Percentiles rank a stretch among this genome's conserved stretches.
Evolutionary conservation across 2,329 filamentous ascomycete species (phyloP).

Genomic region (Metarhizium rileyi): DNA sequence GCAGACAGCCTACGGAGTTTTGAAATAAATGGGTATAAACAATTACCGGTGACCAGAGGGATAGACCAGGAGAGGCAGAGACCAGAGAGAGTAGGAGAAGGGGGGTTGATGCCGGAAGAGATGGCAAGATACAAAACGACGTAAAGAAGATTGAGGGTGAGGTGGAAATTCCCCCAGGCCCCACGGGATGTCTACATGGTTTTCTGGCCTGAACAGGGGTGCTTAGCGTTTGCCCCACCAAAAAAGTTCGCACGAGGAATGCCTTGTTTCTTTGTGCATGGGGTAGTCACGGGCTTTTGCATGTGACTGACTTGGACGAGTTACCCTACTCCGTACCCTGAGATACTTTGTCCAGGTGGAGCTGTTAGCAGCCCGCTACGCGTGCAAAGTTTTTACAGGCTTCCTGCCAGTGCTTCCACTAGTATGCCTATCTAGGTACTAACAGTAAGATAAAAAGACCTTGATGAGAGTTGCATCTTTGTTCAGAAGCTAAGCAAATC

Average conservation of each 20-base stretch:
- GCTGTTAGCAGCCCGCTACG: too few species aligned
- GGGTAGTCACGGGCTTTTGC: neutral
- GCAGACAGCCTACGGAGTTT: slow-evolving; percentile 21
- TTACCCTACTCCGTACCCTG: too few species aligned
- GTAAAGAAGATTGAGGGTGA: slow-evolving; percentile 26
- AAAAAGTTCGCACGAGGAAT: too few species aligned
- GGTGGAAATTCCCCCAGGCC: slow-evolving; percentile 31
- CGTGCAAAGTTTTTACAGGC: too few species aligned
- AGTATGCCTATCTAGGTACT: too few species aligned
- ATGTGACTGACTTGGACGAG: too few species aligned
- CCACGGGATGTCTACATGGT: slow-evolving; percentile 17
- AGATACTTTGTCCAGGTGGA: too few species aligned
- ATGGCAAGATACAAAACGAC: slow-evolving; percentile 15
- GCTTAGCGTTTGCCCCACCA: neutral
- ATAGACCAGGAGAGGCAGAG: slow-evolving; percentile 29
- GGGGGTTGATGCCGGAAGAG: slow-evolving; percentile 14
- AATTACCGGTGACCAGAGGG: slow-evolving; percentile 30
- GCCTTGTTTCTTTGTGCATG: too few species aligned
- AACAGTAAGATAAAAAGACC: too few species aligned
- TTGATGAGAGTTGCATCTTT: too few species aligned
- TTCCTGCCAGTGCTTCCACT: too few species aligned
- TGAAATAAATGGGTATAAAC: slow-evolving; percentile 7
- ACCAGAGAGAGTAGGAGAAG: slow-evolving; percentile 14
- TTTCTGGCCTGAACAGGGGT: slow-evolving; percentile 15
- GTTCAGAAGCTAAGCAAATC: too few species aligned